Evolutionary conservation across 331 rosid species (phyloP), one percentile per base, ranked within the genome.

Genomic region (Cydonia oblonga): DNA sequence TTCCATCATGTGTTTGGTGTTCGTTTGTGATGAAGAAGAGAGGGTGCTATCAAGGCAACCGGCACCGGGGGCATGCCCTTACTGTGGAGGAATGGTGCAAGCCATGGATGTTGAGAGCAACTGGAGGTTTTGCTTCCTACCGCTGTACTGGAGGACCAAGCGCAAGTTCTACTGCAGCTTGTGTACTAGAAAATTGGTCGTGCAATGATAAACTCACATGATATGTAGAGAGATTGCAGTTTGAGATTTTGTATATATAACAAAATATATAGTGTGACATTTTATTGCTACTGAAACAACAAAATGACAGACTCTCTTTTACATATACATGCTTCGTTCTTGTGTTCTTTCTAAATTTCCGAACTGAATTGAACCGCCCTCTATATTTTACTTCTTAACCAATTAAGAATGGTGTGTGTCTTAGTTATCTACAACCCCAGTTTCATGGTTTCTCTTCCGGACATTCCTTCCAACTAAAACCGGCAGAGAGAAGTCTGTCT

Each of bases 31-130:
- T 30, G 66, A 91, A 57, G 86, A 89, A 6, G 91, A 93, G 75
- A 80, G 71, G 77, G 96, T 85, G 29, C 33, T 91, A 30, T 79
- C 90, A 4, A 85, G 96, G 82, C 92, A 95, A 44, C 33, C 82
- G 44, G 98, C 96, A 44, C 82, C 91, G 0, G 98, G 97, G 68
- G 71, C 83, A 1, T 91, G 98, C 57, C 93, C 98, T 9, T 81
- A 65, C 81, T 91, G 98, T 28, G 91, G 96, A 76, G 97, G 97
- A 25, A 75, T 72, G 83, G 74, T 93, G 12, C 98, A 89, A 58
- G 97, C 95, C 23, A 66, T 83, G 83, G 95, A 86, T 51, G 72
- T 86, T 0, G 72, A 81, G 79, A 79, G 33, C 33, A 71, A 77
- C 16, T 86, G 90, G 90, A 73, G 85, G 81, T 66, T 86, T 65